Percentiles rank a stretch among this genome's conserved stretches.
Conservation (phyloP, 345 rosid species). For the Syzygium aqueum region DNA sequence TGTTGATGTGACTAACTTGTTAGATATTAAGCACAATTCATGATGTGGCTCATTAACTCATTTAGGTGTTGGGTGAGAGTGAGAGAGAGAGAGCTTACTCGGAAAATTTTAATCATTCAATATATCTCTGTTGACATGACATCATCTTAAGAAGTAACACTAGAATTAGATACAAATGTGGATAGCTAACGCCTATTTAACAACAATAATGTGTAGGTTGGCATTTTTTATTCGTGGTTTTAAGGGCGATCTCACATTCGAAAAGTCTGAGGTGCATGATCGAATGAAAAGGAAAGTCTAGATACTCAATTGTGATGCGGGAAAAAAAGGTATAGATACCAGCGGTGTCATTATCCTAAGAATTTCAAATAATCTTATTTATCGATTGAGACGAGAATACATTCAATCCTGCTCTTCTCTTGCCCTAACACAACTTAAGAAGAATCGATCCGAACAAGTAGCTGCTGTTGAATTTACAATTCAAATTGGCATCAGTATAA, state of each 20-base stretch:
- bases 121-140: accelerated
- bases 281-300: background rate
- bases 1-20: background rate
- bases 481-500: no score
- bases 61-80: background rate
- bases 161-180: background rate
- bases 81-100: background rate
- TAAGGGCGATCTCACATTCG: accelerated
- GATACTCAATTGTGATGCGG: background rate
- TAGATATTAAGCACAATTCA: background rate
- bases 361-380: background rate
- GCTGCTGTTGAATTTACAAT: no score
- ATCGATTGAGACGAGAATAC: background rate
- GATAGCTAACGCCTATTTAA: background rate
- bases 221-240: background rate
- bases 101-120: accelerated
- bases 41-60: background rate
- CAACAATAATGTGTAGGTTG: background rate
- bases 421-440: no score
- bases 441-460: no score
- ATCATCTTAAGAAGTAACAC: background rate
- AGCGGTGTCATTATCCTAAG: accelerated
- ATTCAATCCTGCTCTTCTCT: no score
- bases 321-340: background rate
- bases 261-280: accelerated